Conservation (phyloP, 192 early-diverging fungal genomes). For the Blastocladiella britannica region DNA sequence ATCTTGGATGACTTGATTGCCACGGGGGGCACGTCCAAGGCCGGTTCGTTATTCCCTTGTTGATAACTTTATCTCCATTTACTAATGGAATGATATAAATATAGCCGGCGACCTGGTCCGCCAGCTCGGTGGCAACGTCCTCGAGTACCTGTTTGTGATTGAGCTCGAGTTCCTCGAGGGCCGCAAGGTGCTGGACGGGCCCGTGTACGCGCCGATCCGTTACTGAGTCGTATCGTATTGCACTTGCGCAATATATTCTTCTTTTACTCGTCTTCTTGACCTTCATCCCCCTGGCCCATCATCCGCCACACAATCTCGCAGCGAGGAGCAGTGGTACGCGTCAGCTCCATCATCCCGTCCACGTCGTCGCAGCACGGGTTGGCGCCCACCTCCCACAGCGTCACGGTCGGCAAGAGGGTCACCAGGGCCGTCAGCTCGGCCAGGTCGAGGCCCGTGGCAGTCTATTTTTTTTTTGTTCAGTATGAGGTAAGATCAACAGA, state of each 20-base stretch:
- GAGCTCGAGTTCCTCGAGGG: conserved; percentile 76
- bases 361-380: not conserved
- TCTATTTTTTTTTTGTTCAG: too few relatives aligned
- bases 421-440: not conserved
- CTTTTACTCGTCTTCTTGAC: too few relatives aligned
- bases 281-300: too few relatives aligned
- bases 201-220: conserved; percentile 70
- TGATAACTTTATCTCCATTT: too few relatives aligned
- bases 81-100: too few relatives aligned
- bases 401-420: not conserved
- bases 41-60: too few relatives aligned
- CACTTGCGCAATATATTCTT: too few relatives aligned
- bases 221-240: too few relatives aligned
- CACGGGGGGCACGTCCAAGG: conserved; percentile 27
- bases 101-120: conserved; percentile 64
- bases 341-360: not conserved
- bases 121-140: conserved; percentile 44
- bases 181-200: conserved; percentile 49
- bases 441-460: not conserved
- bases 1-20: conserved; percentile 94
- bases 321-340: too few relatives aligned
- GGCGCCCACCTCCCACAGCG: not conserved
- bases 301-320: too few relatives aligned
- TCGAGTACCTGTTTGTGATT: conserved; percentile 81
- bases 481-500: too few relatives aligned